Evolutionary conservation across 1,284 basidiomycete species (phyloP), one percentile per base, ranked within the genome.

Genomic region (Papiliotrema nemorosa): DNA sequence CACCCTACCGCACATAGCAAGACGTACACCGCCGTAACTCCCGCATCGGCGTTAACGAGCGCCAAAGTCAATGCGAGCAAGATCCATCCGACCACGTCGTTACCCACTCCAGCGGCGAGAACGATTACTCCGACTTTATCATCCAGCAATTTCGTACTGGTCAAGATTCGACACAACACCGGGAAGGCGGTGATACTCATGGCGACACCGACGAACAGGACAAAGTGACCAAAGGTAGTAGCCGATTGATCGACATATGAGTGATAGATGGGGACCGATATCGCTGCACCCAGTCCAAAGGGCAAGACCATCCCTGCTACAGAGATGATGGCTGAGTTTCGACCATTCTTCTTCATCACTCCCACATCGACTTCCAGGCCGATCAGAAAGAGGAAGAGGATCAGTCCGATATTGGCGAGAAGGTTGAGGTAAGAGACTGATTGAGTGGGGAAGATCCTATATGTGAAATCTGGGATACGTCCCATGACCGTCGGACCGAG

Each of bases 51-150:
- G 57, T 94, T 96, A 55, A 93, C 89, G 38, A 97, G 83, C 0
- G 91, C 88, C 7, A 97, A 86, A 5, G 87, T 88, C 44, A 97
- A 78, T 0, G 93, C 93, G 33, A 82, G 75, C 25, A 82, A 69
- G 37, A 81, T 73, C 80, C 80, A 82, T 24, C 80, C 91, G 49
- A 85, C 78, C 39, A 85, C 79, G 57, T 86, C 93, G 74, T 96
- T 97, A 3, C 87, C 90, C 1, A 97, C 90, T 42, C 94, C 92
- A 0, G 94, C 94, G 1, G 88, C 88, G 3, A 98, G 82, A 3
- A 90, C 90, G 26, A 96, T 86, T 49, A 94, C 85, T 9, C 94
- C 96, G 38, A 98, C 92, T 0, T 85, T 88, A 6, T 91, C 96
- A 57, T 94, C 88, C 49, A 97, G 80, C 2, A 99, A 79, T 73